Percentiles rank a stretch among this genome's conserved stretches.
Conservation (phyloP, 2,329 filamentous ascomycete genomes). For the Ophiostoma quercus region DNA sequence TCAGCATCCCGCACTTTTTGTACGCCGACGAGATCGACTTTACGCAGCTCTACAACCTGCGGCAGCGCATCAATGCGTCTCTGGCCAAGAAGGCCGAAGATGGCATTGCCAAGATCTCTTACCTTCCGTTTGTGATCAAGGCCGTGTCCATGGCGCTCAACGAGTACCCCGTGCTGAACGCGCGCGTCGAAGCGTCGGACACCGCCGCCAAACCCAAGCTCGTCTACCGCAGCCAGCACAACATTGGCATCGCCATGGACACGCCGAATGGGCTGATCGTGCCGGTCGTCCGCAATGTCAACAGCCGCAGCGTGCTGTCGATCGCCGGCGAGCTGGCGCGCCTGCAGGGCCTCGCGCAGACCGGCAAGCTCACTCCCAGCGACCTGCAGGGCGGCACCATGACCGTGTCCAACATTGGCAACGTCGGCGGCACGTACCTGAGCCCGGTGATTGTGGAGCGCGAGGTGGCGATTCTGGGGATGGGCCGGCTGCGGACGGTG, state of each 20-base stretch:
- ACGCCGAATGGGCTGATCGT: slow-evolving; percentile 83
- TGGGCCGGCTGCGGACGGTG: slow-evolving; percentile 73
- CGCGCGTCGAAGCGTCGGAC: slow-evolving; percentile 60
- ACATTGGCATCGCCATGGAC: slow-evolving; percentile 95
- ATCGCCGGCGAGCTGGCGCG: slow-evolving; percentile 72
- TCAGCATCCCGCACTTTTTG: slow-evolving; percentile 89
- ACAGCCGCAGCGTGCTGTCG: slow-evolving; percentile 66
- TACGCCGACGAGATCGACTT: slow-evolving; percentile 89
- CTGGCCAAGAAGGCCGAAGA: slow-evolving; percentile 36
- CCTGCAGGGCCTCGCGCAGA: slow-evolving; percentile 65
- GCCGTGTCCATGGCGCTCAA: slow-evolving; percentile 80
- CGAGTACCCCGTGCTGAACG: slow-evolving; percentile 81
- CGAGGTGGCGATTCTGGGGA: slow-evolving; percentile 86
- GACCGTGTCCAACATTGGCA: slow-evolving; percentile 94
- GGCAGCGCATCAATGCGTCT: slow-evolving; percentile 67
- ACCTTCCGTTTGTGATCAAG: slow-evolving; percentile 93
- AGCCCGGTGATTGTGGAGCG: slow-evolving; percentile 84
- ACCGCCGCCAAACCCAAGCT: slow-evolving; percentile 61
- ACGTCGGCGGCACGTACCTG: slow-evolving; percentile 86
- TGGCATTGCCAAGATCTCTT: slow-evolving; percentile 62
- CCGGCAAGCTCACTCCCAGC: slow-evolving; percentile 66
- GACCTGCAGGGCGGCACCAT: slow-evolving; percentile 87
- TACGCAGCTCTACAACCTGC: slow-evolving; percentile 65
- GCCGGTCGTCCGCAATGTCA: slow-evolving; percentile 83
- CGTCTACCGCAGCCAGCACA: slow-evolving; percentile 76